Base-by-base conservation (phyloP, 2,329 filamentous ascomycete species). In the Harringtonia lauricola region DNA sequence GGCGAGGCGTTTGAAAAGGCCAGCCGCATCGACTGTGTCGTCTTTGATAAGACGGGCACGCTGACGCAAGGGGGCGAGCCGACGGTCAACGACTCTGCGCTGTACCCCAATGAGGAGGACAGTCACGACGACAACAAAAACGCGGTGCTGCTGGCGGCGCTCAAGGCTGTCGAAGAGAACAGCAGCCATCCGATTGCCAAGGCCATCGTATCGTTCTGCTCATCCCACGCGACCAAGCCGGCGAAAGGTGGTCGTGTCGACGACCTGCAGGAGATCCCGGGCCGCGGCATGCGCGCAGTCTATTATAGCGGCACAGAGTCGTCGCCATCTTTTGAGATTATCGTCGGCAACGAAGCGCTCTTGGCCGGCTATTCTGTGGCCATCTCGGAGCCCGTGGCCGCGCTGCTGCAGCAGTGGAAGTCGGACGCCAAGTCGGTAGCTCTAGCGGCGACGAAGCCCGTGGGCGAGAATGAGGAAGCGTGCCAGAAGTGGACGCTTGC, bases 11-110 rank as follows among this genome's bases (percentile, higher is more conserved):
- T 92, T 57, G 84, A 90, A 59, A 86, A 87, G 63, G 86, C 86
- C 4, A 88, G 83, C 57, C 76, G 74, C 12, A 71, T 89, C 36
- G 79, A 87, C 58, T 82, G 81, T 42, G 79, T 92, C 33, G 83
- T 92, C 1, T 92, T 94, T 57, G 86, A 94, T 69, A 92, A 94
- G 68, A 94, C 86, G 0, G 86, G 86, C 2, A 94, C 86, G 0
- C 65, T 94, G 46, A 92, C 86, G 0, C 67, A 82, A 53, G 68
- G 83, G 5, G 83, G 82, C 8, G 79, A 86, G 51, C 83, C 85
- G 0, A 74, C 68, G 24, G 79, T 90, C 19, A 84, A 77, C 0
- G 72, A 79, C 50, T 65, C 64, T 12, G 54, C 60, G 34, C 41
- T 72, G 4, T 68, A 67, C 36, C 59, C 60, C 0, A 61, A 60